A percentile compares a stretch with the other conserved stretches of the same genome.
phyloP scores from a whole-genome alignment of 1,284 basidiomycete genomes.

The Uromyces viciae-fabae region DNA sequence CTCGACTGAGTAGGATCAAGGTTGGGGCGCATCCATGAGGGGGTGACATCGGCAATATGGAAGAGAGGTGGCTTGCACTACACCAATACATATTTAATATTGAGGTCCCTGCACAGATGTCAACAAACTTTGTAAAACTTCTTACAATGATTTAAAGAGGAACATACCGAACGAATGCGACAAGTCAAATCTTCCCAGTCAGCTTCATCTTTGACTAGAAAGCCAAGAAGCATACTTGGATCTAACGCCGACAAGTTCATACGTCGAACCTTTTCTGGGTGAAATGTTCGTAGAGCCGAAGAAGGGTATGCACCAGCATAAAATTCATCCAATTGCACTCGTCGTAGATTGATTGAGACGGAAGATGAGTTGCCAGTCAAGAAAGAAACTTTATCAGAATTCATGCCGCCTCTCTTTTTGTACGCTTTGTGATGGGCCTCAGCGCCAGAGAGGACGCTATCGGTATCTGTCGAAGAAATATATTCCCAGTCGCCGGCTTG shows the following conservation, averaged over 20 bases:
- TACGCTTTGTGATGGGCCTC: background rate
- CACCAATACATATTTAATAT: constrained; percentile 1
- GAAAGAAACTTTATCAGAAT: constrained; percentile 18
- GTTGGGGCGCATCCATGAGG: constrained; percentile 24
- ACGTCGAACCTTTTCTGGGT: constrained; percentile 86
- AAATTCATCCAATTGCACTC: constrained; percentile 62
- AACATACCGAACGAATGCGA: constrained; percentile 55
- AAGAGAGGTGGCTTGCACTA: constrained; percentile 39
- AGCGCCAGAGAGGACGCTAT: constrained; percentile 21
- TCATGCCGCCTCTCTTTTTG: background rate
- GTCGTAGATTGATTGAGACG: constrained; percentile 47
- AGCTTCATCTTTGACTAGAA: constrained; percentile 72
- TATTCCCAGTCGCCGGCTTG: constrained; percentile 31
- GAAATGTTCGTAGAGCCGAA: constrained; percentile 76
- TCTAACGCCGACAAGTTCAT: constrained; percentile 87
- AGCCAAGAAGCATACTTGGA: constrained; percentile 94
- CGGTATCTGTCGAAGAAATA: constrained; percentile 26
- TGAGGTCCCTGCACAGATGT: background rate
- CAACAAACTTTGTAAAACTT: background rate
- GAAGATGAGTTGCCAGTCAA: constrained; percentile 46
- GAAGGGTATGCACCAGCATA: constrained; percentile 65
- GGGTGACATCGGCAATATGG: constrained; percentile 34
- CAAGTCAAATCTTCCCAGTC: constrained; percentile 79
- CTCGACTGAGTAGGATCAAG: constrained; percentile 1
- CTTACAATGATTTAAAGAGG: background rate